Percentiles rank a stretch among this genome's conserved stretches.
Conservation (phyloP, 108 stramenopile genomes). For the Seminavis robusta region DNA sequence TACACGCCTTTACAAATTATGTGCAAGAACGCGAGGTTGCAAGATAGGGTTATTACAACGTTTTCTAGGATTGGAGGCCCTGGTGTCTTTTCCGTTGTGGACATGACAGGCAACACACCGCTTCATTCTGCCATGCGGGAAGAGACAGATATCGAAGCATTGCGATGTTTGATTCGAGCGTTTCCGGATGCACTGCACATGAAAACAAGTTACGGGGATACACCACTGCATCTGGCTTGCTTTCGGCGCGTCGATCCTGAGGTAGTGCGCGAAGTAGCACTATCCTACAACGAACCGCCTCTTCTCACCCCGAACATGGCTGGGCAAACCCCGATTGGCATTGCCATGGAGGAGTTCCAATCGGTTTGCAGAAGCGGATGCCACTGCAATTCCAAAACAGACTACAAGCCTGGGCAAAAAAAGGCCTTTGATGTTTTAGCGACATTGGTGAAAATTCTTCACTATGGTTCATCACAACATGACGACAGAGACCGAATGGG, state of each 20-base stretch:
- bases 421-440: slow-evolving; percentile 29
- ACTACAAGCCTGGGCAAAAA: slow-evolving; percentile 13
- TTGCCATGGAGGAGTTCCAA: slow-evolving; percentile 47
- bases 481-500: slow-evolving; percentile 5
- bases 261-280: slow-evolving; percentile 33
- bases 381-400: neutral
- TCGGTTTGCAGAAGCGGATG: slow-evolving; percentile 7
- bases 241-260: slow-evolving; percentile 27
- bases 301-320: slow-evolving; percentile 31
- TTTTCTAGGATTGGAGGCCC: slow-evolving; percentile 46
- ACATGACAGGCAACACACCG: slow-evolving; percentile 41
- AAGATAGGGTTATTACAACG: slow-evolving; percentile 32
- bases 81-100: slow-evolving; percentile 29
- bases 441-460: slow-evolving; percentile 33
- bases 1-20: slow-evolving; percentile 48
- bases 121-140: slow-evolving; percentile 47
- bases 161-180: slow-evolving; percentile 39
- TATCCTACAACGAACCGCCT: slow-evolving; percentile 24
- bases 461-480: slow-evolving; percentile 26
- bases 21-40: slow-evolving; percentile 38
- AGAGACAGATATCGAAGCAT: slow-evolving; percentile 20
- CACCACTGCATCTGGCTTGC: slow-evolving; percentile 43
- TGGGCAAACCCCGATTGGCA: slow-evolving; percentile 50
- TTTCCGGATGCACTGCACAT: slow-evolving; percentile 38
- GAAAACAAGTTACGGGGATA: slow-evolving; percentile 44